Percentiles rank a stretch among this genome's conserved stretches.
Conservation (phyloP, 1,284 basidiomycete genomes). For the Naganishia sp. region DNA sequence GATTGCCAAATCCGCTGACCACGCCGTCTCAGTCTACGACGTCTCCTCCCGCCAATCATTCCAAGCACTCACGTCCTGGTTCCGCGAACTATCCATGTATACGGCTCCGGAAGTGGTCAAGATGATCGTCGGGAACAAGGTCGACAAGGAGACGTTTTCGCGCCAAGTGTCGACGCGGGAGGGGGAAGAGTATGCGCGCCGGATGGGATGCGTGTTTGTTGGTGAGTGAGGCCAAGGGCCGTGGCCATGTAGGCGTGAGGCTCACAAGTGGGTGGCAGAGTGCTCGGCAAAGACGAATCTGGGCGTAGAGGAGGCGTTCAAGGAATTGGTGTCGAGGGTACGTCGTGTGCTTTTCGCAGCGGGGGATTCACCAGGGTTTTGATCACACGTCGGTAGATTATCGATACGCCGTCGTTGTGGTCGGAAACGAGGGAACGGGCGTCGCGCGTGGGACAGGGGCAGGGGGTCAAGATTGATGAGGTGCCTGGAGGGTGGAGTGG, state of each 20-base stretch:
- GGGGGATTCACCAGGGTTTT: too few relatives aligned
- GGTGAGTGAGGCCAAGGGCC: slow-evolving; percentile 58
- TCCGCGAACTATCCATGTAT: slow-evolving; percentile 91
- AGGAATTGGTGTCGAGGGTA: slow-evolving; percentile 70
- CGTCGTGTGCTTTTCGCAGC: too few relatives aligned
- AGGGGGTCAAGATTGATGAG: slow-evolving; percentile 23
- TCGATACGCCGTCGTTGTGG: slow-evolving; percentile 52
- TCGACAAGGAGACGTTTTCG: slow-evolving; percentile 71
- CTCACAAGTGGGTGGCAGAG: slow-evolving; percentile 40
- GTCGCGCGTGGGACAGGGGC: neutral
- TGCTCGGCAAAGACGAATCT: slow-evolving; percentile 78
- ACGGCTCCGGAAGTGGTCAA: slow-evolving; percentile 84
- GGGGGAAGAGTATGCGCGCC: slow-evolving; percentile 74
- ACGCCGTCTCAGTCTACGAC: slow-evolving; percentile 74
- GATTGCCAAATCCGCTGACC: neutral
- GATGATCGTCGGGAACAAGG: slow-evolving; percentile 91
- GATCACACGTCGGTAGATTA: too few relatives aligned
- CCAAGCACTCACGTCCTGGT: slow-evolving; percentile 89
- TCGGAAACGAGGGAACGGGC: slow-evolving; percentile 22
- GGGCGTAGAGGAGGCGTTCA: slow-evolving; percentile 77
- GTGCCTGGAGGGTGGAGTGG: slow-evolving; percentile 21
- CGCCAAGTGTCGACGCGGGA: slow-evolving; percentile 80
- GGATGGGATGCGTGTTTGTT: slow-evolving; percentile 80
- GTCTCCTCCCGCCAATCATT: slow-evolving; percentile 88
- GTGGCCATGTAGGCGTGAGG: too few relatives aligned